Evolutionary conservation across 331 rosid species (phyloP).

Genomic region (Spiraea crenata): DNA sequence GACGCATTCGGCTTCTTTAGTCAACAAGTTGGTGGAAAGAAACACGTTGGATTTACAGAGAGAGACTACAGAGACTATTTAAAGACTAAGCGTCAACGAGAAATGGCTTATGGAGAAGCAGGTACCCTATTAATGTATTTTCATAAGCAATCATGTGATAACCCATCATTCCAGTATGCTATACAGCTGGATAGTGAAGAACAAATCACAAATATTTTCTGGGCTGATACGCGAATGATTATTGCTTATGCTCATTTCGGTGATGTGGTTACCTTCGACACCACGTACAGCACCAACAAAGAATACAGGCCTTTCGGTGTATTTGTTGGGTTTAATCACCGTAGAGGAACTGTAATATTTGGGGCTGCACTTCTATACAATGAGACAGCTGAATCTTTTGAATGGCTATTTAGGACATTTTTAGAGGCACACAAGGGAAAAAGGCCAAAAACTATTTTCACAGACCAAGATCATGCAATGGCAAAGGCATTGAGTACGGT

Average conservation of each 20-base stretch:
- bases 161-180: neutral
- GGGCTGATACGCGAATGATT: slow-evolving; percentile 11
- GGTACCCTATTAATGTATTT: neutral
- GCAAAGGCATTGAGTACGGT: neutral
- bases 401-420: neutral
- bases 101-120: slow-evolving; percentile 1
- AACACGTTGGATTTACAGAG: neutral
- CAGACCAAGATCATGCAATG: neutral
- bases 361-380: neutral
- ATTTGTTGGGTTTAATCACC: slow-evolving; percentile 8
- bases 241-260: slow-evolving; percentile 2
- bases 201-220: neutral
- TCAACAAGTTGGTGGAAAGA: neutral
- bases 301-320: neutral
- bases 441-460: neutral
- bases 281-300: slow-evolving; percentile 6
- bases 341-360: neutral
- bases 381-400: neutral
- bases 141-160: neutral
- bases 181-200: neutral
- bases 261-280: slow-evolving; percentile 7
- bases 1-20: neutral
- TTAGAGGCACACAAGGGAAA: neutral
- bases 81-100: neutral
- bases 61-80: slow-evolving; percentile 13